A percentile compares a stretch with the other conserved stretches of the same genome.
phyloP scores from a whole-genome alignment of 2,329 filamentous ascomycete species.

The Alternaria sp. region DNA sequence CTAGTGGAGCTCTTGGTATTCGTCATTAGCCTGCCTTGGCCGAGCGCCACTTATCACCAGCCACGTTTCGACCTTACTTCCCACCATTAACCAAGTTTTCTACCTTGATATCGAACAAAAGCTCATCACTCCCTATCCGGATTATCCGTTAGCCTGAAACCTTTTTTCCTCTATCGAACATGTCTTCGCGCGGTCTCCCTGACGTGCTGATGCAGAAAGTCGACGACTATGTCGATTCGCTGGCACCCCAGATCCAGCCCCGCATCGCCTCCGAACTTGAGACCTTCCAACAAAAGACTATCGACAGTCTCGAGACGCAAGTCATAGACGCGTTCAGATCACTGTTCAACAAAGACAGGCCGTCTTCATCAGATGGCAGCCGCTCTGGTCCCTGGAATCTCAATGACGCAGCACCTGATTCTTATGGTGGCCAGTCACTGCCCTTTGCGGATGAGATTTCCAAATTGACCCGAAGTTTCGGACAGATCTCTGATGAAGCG shows the following conservation, averaged over 20 bases:
- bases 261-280: constrained; percentile 42
- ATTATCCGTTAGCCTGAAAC: background rate
- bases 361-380: constrained; percentile 23
- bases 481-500: constrained; percentile 38
- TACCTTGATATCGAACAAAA: background rate
- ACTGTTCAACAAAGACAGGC: constrained; percentile 34
- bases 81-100: background rate
- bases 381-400: constrained; percentile 31
- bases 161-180: background rate
- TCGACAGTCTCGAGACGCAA: constrained; percentile 41
- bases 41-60: constrained; percentile 2
- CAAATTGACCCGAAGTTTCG: constrained; percentile 41
- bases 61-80: background rate
- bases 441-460: constrained; percentile 43
- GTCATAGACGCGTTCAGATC: constrained; percentile 42
- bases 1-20: background rate
- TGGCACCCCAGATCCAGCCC: constrained; percentile 43
- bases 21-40: constrained; percentile 4
- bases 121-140: background rate
- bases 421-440: constrained; percentile 39
- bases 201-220: constrained; percentile 40
- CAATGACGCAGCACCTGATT: constrained; percentile 38
- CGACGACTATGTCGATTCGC: constrained; percentile 42
- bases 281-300: constrained; percentile 42
- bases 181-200: constrained; percentile 32